Conservation (phyloP, 2,329 filamentous ascomycete genomes). For the Apiospora koreana region DNA sequence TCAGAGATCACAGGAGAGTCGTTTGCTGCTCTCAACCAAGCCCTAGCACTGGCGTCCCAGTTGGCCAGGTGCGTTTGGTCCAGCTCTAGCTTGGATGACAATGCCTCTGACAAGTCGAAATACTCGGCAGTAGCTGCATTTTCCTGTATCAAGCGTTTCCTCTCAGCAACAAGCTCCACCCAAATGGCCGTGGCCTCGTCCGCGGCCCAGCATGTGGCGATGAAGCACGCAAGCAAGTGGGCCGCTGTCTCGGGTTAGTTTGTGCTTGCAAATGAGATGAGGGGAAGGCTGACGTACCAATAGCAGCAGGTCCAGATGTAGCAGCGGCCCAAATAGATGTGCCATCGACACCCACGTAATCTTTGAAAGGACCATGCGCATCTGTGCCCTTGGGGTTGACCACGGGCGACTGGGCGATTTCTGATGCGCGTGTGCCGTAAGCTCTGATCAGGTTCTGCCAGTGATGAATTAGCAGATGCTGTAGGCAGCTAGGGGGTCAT, state of each 20-base stretch:
- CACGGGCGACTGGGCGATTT: neutral
- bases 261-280: neutral
- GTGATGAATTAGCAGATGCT: neutral
- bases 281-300: no score
- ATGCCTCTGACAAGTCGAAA: neutral
- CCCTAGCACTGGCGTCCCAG: slow-evolving; percentile 17
- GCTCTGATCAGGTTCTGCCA: neutral
- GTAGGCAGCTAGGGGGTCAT: no score
- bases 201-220: slow-evolving; percentile 27
- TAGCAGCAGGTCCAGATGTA: slow-evolving; percentile 31
- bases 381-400: slow-evolving; percentile 9
- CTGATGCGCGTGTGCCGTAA: neutral
- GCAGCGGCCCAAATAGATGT: slow-evolving; percentile 39
- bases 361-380: slow-evolving; percentile 14
- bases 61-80: slow-evolving; percentile 13
- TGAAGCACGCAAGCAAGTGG: slow-evolving; percentile 34
- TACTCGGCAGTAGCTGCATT: neutral
- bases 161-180: slow-evolving; percentile 26
- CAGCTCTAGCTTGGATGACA: neutral
- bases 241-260: slow-evolving; percentile 14
- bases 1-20: slow-evolving; percentile 12
- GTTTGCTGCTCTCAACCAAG: slow-evolving; percentile 15
- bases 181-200: slow-evolving; percentile 30
- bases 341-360: slow-evolving; percentile 30
- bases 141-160: slow-evolving; percentile 16